Percentiles rank a stretch among this genome's conserved stretches.
phyloP scores from a whole-genome alignment of 495 filamentous ascomycete genomes.

The Neurospora sp. region DNA sequence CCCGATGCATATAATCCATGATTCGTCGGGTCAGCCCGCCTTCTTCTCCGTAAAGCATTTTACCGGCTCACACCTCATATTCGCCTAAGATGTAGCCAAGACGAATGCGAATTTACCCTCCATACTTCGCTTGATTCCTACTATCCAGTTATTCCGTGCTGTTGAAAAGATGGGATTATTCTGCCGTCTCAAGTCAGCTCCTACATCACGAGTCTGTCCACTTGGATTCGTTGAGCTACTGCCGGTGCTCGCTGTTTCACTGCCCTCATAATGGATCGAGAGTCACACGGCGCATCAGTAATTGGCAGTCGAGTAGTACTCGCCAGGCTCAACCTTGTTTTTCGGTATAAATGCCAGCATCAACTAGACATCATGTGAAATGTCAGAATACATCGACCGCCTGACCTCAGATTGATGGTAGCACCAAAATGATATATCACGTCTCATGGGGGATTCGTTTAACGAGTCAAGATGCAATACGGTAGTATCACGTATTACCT shows the following conservation, averaged over 20 bases:
- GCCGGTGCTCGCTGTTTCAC: background rate
- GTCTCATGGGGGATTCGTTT: background rate
- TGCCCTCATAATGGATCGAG: background rate
- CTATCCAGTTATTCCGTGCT: background rate
- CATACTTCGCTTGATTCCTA: background rate
- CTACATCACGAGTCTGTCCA: background rate
- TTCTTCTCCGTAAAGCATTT: background rate
- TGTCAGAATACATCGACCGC: background rate
- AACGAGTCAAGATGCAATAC: background rate
- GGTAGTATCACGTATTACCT: background rate
- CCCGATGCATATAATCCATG: background rate
- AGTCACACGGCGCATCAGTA: background rate
- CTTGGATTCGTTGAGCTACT: background rate
- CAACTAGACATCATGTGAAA: background rate
- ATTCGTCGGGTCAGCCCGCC: background rate
- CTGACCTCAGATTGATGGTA: background rate
- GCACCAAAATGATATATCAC: background rate
- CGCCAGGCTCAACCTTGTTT: background rate
- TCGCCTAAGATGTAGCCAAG: background rate
- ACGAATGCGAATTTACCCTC: background rate
- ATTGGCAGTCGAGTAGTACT: background rate
- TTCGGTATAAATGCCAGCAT: background rate
- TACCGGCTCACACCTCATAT: background rate
- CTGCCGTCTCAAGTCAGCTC: background rate
- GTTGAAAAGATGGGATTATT: background rate